Base-by-base conservation (phyloP, 192 early-diverging fungal species). In the Borealophlyctis nickersoniae region DNA sequence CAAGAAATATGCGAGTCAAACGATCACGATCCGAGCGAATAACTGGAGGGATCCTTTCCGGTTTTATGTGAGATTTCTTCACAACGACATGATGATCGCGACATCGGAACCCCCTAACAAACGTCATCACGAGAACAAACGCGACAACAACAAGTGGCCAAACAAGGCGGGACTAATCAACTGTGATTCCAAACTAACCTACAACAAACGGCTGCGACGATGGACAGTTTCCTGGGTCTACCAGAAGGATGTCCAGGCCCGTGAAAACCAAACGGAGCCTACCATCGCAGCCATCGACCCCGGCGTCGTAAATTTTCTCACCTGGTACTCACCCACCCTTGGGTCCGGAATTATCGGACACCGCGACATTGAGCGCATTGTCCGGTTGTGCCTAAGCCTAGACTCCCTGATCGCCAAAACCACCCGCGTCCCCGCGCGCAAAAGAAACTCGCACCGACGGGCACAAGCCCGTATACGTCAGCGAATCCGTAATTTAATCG, bases 241-340 rank as follows among this genome's bases (percentile, higher is more conserved):
- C n/a, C n/a, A n/a, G n/a, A n/a, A n/a, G n/a, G n/a, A n/a, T n/a
- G n/a, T n/a, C n/a, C n/a, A n/a, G n/a, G n/a, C n/a, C 39, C n/a
- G n/a, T n/a, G n/a, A n/a, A n/a, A n/a, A n/a, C n/a, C n/a, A n/a
- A n/a, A n/a, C n/a, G n/a, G n/a, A 45, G 7, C 39, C 39, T 19
- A 45, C 39, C 9, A 19, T 58, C 56, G 56, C 30, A 32, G 56
- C 56, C 30, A 32, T 13, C 30, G 56, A 58, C 34, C 56, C 56
- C 5, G 34, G 28, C 4, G 30, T 32, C 34, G 30, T 13, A 7
- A 58, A 13, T 11, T 58, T 58, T 58, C n/a, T 28, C 13, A 58
- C 56, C 11, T 58, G 56, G 56, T 58, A 58, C 28, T 31, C 56
- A 13, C 56, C 56, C 34, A 13, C 14, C 14, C 19, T 9, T 32